Base-by-base conservation (phyloP, 345 rosid genomes). In the Boechera stricta region DNA sequence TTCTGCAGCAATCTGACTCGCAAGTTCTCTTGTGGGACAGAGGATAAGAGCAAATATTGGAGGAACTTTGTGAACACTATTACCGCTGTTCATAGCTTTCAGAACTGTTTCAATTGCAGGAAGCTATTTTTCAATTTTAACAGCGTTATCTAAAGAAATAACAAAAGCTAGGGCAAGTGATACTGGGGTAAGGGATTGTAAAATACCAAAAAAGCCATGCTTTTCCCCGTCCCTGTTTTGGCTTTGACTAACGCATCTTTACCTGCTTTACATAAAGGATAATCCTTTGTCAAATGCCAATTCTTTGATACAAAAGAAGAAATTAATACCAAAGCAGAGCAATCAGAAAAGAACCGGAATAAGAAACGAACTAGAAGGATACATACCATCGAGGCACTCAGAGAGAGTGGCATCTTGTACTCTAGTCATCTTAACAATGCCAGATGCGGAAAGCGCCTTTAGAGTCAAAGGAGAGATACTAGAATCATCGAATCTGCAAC, bases 81-180 rank as follows among this genome's bases (percentile, higher is more conserved):
- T 73, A 45, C 77, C 67, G 70, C 72, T 77, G 70, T 73, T 84
- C 67, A 69, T 78, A 77, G 90, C 86, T 87, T 87, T 90, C 83
- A 88, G 74, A 85, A 86, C 98, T 91, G 99, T 85, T 96, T 96
- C 98, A 93, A 91, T 90, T 61, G 96, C 98, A 80, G 98, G 99
- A 86, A 93, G 91, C 99, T 95, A 90, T 85, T 87, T 84, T 61
- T 81, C 74, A 29, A 77, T 80, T 85, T 88, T 86, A 86, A 80
- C 74, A 73, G 85, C 67, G 71, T 77, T 62, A 72, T 64, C 79
- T 78, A 75, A 76, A 75, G 42, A 76, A 76, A 39, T 48, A 67
- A 64, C 26, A 76, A 66, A 51, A 75, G 72, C 59, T 53, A 78
- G 48, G 73, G 21, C 53, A 28, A 44, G 12, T 21, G 11, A 15